These are phyloP conservation scores for Heritiera fomes DNA, from an alignment of 345 rosid genomes.

Conservation along the genomic window DNA sequence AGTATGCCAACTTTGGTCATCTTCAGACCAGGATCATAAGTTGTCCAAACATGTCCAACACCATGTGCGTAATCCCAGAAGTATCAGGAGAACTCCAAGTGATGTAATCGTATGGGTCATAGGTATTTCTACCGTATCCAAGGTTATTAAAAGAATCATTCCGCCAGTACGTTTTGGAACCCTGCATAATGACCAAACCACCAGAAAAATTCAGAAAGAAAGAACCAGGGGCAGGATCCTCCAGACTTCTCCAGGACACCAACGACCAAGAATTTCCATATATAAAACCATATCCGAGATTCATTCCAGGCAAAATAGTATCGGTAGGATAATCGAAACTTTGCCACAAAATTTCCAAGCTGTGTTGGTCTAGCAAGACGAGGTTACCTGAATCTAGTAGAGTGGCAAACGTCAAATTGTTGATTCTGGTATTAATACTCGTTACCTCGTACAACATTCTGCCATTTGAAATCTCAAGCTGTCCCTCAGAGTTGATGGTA, in stretches of 20 bases:
- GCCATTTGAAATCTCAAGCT: slow-evolving; percentile 14
- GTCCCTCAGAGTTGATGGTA: slow-evolving; percentile 24
- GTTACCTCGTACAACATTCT: neutral
- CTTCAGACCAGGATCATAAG: slow-evolving; percentile 3
- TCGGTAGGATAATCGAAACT: slow-evolving; percentile 43
- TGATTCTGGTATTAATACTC: neutral
- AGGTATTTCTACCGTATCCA: too few relatives aligned
- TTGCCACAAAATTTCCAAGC: slow-evolving; percentile 35
- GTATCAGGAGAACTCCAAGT: neutral
- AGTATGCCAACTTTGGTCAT: neutral
- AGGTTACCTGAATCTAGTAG: slow-evolving; percentile 45
- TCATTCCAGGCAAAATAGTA: slow-evolving; percentile 42
- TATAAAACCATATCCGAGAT: slow-evolving; percentile 10
- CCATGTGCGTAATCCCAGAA: neutral
- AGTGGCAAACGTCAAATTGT: slow-evolving; percentile 20
- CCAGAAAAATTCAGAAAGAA: slow-evolving; percentile 13
- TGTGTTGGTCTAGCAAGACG: slow-evolving; percentile 21
- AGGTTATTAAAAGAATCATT: too few relatives aligned
- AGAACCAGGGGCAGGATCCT: slow-evolving; percentile 38
- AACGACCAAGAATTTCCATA: slow-evolving; percentile 13
- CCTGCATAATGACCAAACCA: slow-evolving; percentile 27
- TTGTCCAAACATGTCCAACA: neutral
- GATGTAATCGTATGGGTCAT: too few relatives aligned
- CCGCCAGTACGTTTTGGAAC: slow-evolving; percentile 12
- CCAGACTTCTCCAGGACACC: slow-evolving; percentile 34